phyloP scores from a whole-genome alignment of 75 land plant genomes.

The Pinus taeda region DNA sequence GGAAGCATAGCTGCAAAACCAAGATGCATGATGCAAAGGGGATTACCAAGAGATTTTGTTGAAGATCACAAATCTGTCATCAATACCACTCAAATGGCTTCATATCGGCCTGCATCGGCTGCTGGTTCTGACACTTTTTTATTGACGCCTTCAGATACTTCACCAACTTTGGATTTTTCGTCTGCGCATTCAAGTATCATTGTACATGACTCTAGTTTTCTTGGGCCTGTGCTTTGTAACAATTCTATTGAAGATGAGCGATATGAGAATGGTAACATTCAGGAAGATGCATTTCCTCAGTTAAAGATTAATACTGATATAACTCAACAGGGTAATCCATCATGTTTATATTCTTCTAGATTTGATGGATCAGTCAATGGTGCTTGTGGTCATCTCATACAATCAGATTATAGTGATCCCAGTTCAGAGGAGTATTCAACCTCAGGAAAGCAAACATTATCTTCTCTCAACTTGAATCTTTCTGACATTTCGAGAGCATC shows the following conservation, averaged over 20 bases:
- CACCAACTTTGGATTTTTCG: not conserved
- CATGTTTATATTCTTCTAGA: not conserved
- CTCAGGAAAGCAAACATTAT: not conserved
- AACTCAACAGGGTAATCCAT: not conserved
- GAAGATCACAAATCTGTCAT: not conserved
- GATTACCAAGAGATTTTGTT: not conserved
- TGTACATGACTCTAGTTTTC: not conserved
- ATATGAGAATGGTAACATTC: not conserved
- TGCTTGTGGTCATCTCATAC: not conserved
- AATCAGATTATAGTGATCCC: not conserved
- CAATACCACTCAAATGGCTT: not conserved
- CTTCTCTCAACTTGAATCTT: not conserved
- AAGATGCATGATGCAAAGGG: not conserved
- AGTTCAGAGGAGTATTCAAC: constrained; percentile 3
- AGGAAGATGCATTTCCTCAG: not conserved
- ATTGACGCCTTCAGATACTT: not conserved
- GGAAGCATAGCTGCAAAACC: not conserved
- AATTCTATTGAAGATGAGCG: not conserved
- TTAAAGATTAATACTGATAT: not conserved
- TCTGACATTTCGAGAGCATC: constrained; percentile 4
- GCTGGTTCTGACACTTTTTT: constrained; percentile 1
- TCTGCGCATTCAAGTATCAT: not conserved
- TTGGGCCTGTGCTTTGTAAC: not conserved
- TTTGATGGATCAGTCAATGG: not conserved
- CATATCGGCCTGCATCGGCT: not conserved